Conservation (phyloP, 169 alveolate genomes). For the Besnoitia besnoiti region DNA sequence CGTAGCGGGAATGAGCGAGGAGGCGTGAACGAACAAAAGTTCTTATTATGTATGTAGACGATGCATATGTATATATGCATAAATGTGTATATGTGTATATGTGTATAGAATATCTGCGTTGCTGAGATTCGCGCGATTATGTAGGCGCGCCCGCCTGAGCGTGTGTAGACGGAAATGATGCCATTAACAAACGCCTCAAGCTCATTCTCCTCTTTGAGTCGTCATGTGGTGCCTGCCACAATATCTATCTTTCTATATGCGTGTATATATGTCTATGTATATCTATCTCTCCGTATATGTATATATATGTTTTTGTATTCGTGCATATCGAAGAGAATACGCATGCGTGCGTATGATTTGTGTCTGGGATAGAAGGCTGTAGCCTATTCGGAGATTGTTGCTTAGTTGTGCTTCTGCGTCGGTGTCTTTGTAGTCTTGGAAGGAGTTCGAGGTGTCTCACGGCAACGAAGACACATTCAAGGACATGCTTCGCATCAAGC, state of each 20-base stretch:
- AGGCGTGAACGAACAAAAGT: too few relatives aligned
- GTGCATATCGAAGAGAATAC: not conserved
- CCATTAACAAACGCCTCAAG: not conserved
- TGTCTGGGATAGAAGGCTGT: too few relatives aligned
- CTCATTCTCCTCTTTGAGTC: not conserved
- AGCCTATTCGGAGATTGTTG: not conserved
- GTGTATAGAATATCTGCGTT: too few relatives aligned
- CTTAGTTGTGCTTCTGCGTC: not conserved
- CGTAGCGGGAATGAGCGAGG: too few relatives aligned
- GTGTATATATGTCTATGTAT: not conserved
- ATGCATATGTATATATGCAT: not conserved
- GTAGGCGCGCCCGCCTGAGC: too few relatives aligned
- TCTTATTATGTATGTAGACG: too few relatives aligned
- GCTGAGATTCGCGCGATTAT: too few relatives aligned
- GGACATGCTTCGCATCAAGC: conserved; percentile 80
- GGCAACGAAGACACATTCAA: conserved; percentile 93
- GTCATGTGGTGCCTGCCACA: not conserved
- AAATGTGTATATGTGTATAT: not conserved
- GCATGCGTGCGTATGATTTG: too few relatives aligned
- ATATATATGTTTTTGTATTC: not conserved
- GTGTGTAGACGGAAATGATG: not conserved
- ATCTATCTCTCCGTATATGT: not conserved
- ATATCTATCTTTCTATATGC: not conserved
- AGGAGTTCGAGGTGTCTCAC: conserved; percentile 91
- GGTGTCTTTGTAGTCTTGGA: conserved; percentile 81